These are phyloP conservation scores for Silene latifolia DNA, from an alignment of 148 eudicot species.

Conservation along the genomic window DNA sequence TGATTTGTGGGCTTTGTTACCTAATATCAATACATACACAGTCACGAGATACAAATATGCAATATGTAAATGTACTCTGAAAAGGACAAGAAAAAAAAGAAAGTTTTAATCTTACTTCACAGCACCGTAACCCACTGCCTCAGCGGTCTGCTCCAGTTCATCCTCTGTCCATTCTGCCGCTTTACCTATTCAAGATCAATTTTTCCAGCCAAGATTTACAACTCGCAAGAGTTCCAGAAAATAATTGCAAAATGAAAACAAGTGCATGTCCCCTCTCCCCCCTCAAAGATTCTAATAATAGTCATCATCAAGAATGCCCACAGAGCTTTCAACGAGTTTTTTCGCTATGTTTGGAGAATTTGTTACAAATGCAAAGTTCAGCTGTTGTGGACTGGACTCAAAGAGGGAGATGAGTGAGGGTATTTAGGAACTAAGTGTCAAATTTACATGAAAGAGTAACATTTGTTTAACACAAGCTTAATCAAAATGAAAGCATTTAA, in stretches of 20 bases:
- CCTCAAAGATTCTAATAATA: not conserved
- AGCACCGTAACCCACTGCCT: constrained; percentile 96
- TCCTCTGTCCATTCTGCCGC: constrained; percentile 66
- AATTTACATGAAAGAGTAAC: not conserved
- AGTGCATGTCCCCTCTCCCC: not conserved
- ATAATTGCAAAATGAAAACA: not conserved
- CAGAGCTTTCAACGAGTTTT: not conserved
- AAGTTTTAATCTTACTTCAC: constrained; percentile 59
- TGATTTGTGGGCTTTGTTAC: not conserved
- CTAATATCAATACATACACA: not conserved
- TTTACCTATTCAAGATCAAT: constrained; percentile 49
- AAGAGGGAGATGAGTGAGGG: not conserved
- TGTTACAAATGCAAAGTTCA: not conserved
- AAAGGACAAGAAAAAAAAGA: not conserved
- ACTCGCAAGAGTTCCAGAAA: not conserved
- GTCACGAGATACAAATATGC: not conserved
- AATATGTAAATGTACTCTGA: not conserved
- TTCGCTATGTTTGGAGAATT: not conserved
- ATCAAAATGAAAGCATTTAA: not conserved
- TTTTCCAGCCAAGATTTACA: not conserved
- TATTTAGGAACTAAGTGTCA: not conserved
- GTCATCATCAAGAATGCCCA: not conserved
- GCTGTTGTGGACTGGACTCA: not conserved
- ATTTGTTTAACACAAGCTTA: not conserved
- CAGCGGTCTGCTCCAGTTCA: constrained; percentile 74